These are phyloP conservation scores for Salinomyces thailandicus DNA, from an alignment of 2,329 filamentous ascomycete genomes.

Conservation along the genomic window DNA sequence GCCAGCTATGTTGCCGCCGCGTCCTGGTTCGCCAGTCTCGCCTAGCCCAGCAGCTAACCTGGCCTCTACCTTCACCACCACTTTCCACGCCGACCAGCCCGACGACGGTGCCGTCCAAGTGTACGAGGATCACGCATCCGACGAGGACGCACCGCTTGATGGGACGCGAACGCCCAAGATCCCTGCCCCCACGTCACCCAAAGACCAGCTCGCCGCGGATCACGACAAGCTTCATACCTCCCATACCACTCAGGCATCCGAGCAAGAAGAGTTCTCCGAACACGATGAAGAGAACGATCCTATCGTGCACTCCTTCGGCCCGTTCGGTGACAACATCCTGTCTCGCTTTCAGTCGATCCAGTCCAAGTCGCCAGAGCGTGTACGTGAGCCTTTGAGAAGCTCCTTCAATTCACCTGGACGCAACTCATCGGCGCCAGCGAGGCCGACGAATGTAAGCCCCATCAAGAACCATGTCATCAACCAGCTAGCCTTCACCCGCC, in stretches of 20 bases:
- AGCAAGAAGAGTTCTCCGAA: constrained; percentile 57
- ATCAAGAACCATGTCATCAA: constrained; percentile 84
- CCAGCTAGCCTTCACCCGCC: constrained; percentile 85
- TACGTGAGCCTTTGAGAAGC: constrained; percentile 21
- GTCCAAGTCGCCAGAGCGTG: constrained; percentile 51
- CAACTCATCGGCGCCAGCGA: constrained; percentile 8
- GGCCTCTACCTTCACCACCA: constrained; percentile 34
- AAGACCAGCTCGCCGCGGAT: background rate
- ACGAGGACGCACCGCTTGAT: constrained; percentile 35
- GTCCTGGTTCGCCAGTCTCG: constrained; percentile 65
- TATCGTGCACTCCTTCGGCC: constrained; percentile 82
- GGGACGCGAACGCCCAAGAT: constrained; percentile 18
- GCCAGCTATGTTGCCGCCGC: constrained; percentile 51
- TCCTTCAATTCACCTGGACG: constrained; percentile 19
- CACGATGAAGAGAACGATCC: constrained; percentile 92
- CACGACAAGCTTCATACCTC: constrained; percentile 8
- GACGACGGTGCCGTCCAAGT: constrained; percentile 49
- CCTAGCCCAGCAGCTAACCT: constrained; percentile 45
- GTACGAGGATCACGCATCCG: constrained; percentile 58
- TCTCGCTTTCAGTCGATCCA: constrained; percentile 69
- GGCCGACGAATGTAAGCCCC: constrained; percentile 26
- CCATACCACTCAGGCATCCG: constrained; percentile 14
- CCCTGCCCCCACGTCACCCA: constrained; percentile 5
- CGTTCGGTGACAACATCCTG: constrained; percentile 78
- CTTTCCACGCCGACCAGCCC: constrained; percentile 32